Percentiles rank a stretch among this genome's conserved stretches.
Conservation (phyloP, 2,329 filamentous ascomycete genomes). For the Gaeumannomyces sp. region DNA sequence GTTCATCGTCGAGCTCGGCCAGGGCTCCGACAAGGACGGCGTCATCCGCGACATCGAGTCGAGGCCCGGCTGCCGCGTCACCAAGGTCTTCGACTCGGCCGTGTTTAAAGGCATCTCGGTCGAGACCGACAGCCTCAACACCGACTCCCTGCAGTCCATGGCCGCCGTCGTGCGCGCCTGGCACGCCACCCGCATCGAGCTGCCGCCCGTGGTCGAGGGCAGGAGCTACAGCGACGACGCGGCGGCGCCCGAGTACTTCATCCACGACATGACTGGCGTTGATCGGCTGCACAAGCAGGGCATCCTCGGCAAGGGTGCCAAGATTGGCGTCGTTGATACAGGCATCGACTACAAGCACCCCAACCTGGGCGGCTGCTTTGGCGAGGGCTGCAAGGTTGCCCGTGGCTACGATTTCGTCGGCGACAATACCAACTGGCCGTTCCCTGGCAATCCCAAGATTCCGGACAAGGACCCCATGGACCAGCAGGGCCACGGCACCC, state of each 20-base stretch:
- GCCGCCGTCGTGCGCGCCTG: slow-evolving; percentile 10
- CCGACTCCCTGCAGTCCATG: slow-evolving; percentile 10
- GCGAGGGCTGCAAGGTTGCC: slow-evolving; percentile 18
- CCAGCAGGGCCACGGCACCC: slow-evolving; percentile 19
- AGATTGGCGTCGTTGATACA: slow-evolving; percentile 15
- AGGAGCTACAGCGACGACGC: slow-evolving; percentile 8
- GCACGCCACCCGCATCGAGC: slow-evolving; percentile 9
- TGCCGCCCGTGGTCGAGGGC: slow-evolving; percentile 7
- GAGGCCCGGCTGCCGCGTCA: slow-evolving; percentile 4
- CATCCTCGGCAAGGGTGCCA: slow-evolving; percentile 15
- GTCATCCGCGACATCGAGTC: slow-evolving; percentile 4
- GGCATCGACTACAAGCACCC: slow-evolving; percentile 15
- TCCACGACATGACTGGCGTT: slow-evolving; percentile 17
- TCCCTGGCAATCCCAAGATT: background rate
- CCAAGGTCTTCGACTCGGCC: slow-evolving; percentile 6
- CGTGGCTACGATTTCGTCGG: slow-evolving; percentile 21
- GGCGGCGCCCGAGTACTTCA: slow-evolving; percentile 10
- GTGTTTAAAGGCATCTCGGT: slow-evolving; percentile 11
- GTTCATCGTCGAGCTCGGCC: slow-evolving; percentile 9
- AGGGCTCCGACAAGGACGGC: slow-evolving; percentile 1
- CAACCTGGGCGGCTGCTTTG: slow-evolving; percentile 24
- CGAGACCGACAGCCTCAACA: slow-evolving; percentile 9
- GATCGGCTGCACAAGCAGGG: slow-evolving; percentile 16
- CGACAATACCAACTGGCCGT: slow-evolving; percentile 10
- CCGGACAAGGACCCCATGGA: slow-evolving; percentile 21